Base-by-base conservation (phyloP, 208 protist genomes). In the Crithidia acanthocephali region DNA sequence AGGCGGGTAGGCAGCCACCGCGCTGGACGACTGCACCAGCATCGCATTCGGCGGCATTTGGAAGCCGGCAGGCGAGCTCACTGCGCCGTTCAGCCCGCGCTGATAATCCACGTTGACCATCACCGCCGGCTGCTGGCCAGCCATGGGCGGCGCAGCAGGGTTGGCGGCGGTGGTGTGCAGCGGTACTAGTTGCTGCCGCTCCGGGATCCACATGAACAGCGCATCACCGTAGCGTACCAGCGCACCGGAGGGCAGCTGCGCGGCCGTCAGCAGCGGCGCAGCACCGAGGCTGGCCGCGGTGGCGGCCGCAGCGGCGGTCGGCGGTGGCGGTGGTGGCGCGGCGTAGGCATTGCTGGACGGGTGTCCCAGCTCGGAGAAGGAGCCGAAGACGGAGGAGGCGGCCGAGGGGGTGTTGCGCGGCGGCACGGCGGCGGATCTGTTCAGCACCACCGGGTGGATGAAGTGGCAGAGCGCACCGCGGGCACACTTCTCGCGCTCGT, bases 401-500 rank as follows among this genome's bases (percentile, higher is more conserved):
- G 47, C 9, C 42, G 59, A 23, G 16, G 59, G 9, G 27, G 37
- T 25, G 22, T 15, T 2, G 18, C 22, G 40, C 25, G 51, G 22
- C 59, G 44, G 33, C 44, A 33, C 23, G 22, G 51, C 22, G 6
- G 9, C n/a, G 20, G 40, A 22, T 0, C 23, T 27, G 18, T 23
- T 40, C 22, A 90, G 78, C 15, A 75, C 56, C 9, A 91, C 83
- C 51, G 74, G 83, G 56, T 92, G 86, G 51, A 89, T 81, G 62
- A 92, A 92, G 70, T 87, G 73, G 57, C 86, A 92, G 22, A 85
- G 69, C 1, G 66, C 60, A 11, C 86, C 86, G 25, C 80, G 64
- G 30, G 80, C 86, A 50, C 86, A 92, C 69, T 86, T 87, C 60
- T 89, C 84, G 8, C 84, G 80, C 32, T 85, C 74, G 62, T 81